Base-by-base conservation (phyloP, 495 filamentous ascomycete genomes). In the Aspergillus diversus region DNA sequence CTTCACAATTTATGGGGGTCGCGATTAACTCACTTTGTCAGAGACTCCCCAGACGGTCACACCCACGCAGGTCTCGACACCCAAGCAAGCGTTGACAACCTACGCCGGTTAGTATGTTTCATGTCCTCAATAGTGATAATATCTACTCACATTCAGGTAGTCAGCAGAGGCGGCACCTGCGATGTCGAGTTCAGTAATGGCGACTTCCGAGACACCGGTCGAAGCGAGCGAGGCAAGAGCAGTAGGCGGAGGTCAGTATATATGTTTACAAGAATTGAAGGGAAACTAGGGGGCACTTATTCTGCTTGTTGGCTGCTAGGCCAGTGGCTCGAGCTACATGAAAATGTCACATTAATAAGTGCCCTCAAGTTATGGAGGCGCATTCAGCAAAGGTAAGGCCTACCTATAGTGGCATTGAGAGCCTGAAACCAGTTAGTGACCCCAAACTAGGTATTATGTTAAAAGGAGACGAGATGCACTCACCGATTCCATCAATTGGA, bases 41-140 rank as follows among this genome's bases (percentile, higher is more conserved):
- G 85, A 78, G 7, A 93, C 86, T 69, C 89, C 89, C 90, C 90
- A 93, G 37, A 89, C 87, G 16, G 89, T 91, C 65, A 92, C 86
- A 60, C 89, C 89, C 21, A 91, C 82, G 71, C 90, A 92, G 72
- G 86, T 88, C 9, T 78, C 62, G 68, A 87, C 79, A 61, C 80
- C 75, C 46, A 90, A 69, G 67, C 89, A 92, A 33, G 87, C 88
- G 17, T 88, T 83, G 63, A 84, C 82, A 49, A 88, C 81, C 74
- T 77, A 55, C 35, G 27, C 39, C 4, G 12, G 37, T 61, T 49
- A 61, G 61, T 63, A 61, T 52, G n/a, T 5, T 1, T 39, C 16
- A 32, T 42, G 32, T 17, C 8, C 3, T 58, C 43, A 39, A 2
- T 7, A 15, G 7, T 33, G 17, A 17, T 49, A 3, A 58, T 50